phyloP scores from a whole-genome alignment of 805 yeast genomes.

The Jamesozyma piceae region DNA sequence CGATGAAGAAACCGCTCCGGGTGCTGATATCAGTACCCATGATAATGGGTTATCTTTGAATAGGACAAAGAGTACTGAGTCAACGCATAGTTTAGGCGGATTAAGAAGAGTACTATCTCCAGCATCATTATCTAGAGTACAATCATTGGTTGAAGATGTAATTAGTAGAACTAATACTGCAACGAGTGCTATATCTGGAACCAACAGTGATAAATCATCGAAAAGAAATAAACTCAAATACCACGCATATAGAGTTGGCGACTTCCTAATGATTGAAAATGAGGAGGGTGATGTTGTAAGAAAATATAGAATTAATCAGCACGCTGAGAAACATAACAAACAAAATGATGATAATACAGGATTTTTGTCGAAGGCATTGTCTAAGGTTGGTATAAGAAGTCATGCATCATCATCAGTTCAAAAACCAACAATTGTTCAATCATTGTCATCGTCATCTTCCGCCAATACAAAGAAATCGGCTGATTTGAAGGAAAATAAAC shows the following conservation, averaged over 20 bases:
- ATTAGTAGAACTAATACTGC: constrained; percentile 2
- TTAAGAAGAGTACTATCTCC: constrained; percentile 20
- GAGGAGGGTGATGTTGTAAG: constrained; percentile 87
- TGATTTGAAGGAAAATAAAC: neutral
- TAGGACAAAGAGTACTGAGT: constrained; percentile 10
- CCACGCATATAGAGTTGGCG: constrained; percentile 72
- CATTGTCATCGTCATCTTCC: neutral
- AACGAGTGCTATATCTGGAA: neutral
- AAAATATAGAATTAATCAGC: constrained; percentile 66
- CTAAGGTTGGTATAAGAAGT: constrained; percentile 44
- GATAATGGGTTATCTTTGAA: neutral
- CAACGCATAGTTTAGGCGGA: constrained; percentile 29
- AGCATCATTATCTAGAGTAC: constrained; percentile 12
- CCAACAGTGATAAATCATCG: neutral
- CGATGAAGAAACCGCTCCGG: constrained; percentile 13
- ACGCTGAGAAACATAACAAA: constrained; percentile 18
- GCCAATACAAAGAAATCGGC: neutral
- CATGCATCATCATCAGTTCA: constrained; percentile 1
- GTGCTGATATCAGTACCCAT: neutral
- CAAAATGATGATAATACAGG: constrained; percentile 25
- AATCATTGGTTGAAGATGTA: constrained; percentile 12
- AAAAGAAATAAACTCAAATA: constrained; percentile 17
- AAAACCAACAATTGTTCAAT: neutral
- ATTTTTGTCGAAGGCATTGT: constrained; percentile 40
- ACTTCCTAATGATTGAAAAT: constrained; percentile 74